phyloP scores from a whole-genome alignment of 805 yeast genomes.

The Yamadazyma insecticola region DNA sequence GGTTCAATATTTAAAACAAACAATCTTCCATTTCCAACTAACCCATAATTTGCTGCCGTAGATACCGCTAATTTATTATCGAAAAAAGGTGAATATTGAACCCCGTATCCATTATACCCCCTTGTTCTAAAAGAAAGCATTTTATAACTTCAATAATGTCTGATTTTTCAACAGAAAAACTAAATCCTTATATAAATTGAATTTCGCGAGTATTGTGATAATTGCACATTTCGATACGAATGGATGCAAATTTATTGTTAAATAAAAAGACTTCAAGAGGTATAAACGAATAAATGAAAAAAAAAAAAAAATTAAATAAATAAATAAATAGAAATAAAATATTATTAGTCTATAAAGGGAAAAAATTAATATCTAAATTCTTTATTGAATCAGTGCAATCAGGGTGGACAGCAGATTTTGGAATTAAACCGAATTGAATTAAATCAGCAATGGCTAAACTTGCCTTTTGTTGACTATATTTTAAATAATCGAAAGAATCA shows the following conservation, averaged over 20 bases:
- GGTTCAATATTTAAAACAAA: constrained; percentile 64
- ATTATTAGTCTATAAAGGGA: constrained; percentile 6
- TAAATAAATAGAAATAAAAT: too few relatives aligned
- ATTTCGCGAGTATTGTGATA: too few relatives aligned
- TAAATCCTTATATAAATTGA: too few relatives aligned
- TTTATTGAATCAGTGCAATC: constrained; percentile 27
- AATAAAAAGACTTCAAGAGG: too few relatives aligned
- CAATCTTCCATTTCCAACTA: constrained; percentile 90
- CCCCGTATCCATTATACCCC: constrained; percentile 84
- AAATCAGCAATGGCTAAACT: constrained; percentile 73
- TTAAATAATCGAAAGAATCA: constrained; percentile 75
- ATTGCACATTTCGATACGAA: too few relatives aligned
- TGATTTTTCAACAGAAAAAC: too few relatives aligned
- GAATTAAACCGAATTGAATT: constrained; percentile 50
- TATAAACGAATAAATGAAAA: too few relatives aligned
- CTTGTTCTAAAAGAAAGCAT: constrained; percentile 73
- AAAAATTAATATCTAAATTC: constrained; percentile 30
- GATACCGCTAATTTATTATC: constrained; percentile 90
- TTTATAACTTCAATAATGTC: too few relatives aligned
- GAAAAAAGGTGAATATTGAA: constrained; percentile 86
- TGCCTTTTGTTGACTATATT: constrained; percentile 72
- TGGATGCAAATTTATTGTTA: too few relatives aligned
- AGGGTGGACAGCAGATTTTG: constrained; percentile 23
- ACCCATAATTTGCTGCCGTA: constrained; percentile 85
- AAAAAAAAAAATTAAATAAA: too few relatives aligned